These are phyloP conservation scores for Exserohilum turcica DNA, from an alignment of 2,329 filamentous ascomycete species.

Conservation along the genomic window DNA sequence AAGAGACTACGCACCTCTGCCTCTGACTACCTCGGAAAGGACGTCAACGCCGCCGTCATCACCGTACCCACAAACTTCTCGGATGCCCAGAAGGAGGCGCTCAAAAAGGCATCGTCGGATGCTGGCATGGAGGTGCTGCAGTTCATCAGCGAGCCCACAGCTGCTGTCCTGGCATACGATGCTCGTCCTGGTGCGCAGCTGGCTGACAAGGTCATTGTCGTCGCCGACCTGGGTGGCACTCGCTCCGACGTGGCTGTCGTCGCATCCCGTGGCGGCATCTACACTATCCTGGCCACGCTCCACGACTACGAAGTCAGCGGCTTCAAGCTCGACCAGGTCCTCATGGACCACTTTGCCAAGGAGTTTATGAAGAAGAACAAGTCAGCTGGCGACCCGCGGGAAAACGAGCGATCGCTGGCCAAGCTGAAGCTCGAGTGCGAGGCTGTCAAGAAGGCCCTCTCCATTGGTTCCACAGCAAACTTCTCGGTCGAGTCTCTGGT, in stretches of 20 bases:
- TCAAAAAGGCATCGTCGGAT: conserved; percentile 76
- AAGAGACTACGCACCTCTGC: conserved; percentile 81
- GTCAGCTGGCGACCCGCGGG: conserved; percentile 72
- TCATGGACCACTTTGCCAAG: conserved; percentile 97
- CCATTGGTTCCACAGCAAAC: conserved; percentile 82
- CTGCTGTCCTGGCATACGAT: conserved; percentile 88
- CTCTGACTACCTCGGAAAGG: conserved; percentile 89
- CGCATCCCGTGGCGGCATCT: conserved; percentile 91
- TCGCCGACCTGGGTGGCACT: conserved; percentile 91
- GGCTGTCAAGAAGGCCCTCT: conserved; percentile 88
- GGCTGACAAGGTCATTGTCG: conserved; percentile 86
- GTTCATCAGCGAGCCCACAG: conserved; percentile 88
- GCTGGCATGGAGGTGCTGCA: conserved; percentile 90
- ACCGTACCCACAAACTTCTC: conserved; percentile 92
- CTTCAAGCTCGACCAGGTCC: conserved; percentile 81
- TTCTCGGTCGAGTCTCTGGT: conserved; percentile 92
- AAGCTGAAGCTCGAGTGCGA: conserved; percentile 94
- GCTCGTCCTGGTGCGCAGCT: conserved; percentile 75
- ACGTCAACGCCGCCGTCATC: conserved; percentile 92
- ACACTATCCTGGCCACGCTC: conserved; percentile 88
- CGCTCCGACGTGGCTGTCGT: conserved; percentile 90
- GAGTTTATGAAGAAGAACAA: conserved; percentile 98
- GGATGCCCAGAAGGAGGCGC: conserved; percentile 81
- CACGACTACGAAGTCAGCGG: conserved; percentile 97
- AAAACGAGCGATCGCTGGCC: conserved; percentile 79